Conservation (phyloP, 2,329 filamentous ascomycete species). For the Colletotrichum incanum region DNA sequence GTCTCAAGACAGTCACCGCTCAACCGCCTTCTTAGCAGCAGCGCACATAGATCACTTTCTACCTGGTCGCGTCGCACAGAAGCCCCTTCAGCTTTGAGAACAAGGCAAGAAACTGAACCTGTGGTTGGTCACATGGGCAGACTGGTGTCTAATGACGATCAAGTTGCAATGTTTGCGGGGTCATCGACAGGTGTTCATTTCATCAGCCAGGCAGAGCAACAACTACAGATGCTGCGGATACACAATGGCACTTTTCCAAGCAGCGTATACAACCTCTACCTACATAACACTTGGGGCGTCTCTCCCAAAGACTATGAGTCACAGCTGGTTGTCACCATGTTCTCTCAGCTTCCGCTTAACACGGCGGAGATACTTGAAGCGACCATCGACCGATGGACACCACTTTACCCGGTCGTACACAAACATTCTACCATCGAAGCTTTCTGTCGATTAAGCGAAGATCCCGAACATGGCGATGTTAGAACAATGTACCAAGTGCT, state of each 20-base stretch:
- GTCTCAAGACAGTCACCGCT: background rate
- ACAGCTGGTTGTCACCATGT: slow-evolving; percentile 25
- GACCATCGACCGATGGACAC: slow-evolving; percentile 44
- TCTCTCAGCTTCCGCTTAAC: slow-evolving; percentile 40
- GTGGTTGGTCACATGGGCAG: slow-evolving; percentile 49
- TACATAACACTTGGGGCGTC: slow-evolving; percentile 45
- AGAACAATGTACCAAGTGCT: slow-evolving; percentile 44
- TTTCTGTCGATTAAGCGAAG: slow-evolving; percentile 7
- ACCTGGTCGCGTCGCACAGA: slow-evolving; percentile 14
- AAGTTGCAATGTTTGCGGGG: slow-evolving; percentile 47
- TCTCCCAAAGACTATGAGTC: background rate
- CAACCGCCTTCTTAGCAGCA: background rate
- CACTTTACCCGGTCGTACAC: slow-evolving; percentile 44
- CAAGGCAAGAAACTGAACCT: slow-evolving; percentile 21
- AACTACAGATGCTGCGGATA: slow-evolving; percentile 46
- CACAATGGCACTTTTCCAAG: slow-evolving; percentile 47
- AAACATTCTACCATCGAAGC: slow-evolving; percentile 44
- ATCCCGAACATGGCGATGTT: slow-evolving; percentile 18
- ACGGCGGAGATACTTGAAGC: slow-evolving; percentile 41
- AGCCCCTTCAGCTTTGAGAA: background rate
- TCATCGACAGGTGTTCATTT: slow-evolving; percentile 50
- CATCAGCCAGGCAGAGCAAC: slow-evolving; percentile 48
- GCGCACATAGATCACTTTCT: background rate
- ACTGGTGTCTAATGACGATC: slow-evolving; percentile 45
- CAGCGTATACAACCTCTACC: slow-evolving; percentile 46